phyloP scores from a whole-genome alignment of 2,329 filamentous ascomycete genomes.

The Phaeophleospora eucalypticola region DNA sequence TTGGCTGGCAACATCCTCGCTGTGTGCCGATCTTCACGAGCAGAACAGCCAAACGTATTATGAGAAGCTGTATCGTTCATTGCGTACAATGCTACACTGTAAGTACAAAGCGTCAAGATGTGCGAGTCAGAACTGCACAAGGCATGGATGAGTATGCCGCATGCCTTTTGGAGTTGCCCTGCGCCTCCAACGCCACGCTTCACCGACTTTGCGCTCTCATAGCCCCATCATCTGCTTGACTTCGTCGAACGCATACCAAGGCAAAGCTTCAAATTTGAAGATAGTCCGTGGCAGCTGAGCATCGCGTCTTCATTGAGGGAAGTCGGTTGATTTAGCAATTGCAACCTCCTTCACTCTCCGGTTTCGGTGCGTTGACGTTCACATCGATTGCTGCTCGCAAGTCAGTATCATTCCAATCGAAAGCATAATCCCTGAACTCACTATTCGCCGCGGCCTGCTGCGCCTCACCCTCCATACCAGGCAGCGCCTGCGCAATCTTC shows the following conservation, averaged over 20 bases:
- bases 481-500: slow-evolving; percentile 94
- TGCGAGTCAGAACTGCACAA: background rate
- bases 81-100: background rate
- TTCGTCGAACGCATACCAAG: background rate
- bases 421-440: slow-evolving; percentile 51
- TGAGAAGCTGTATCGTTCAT: background rate
- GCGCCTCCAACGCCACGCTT: slow-evolving; percentile 11
- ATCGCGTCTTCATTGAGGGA: background rate
- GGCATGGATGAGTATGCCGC: background rate
- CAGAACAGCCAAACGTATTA: background rate
- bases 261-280: background rate
- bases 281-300: background rate
- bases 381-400: slow-evolving; percentile 33
- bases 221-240: background rate
- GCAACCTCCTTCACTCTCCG: slow-evolving; percentile 36
- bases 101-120: background rate
- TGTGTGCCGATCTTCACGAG: too few relatives aligned
- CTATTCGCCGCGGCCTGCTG: slow-evolving; percentile 75
- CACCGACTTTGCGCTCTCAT: background rate
- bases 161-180: background rate
- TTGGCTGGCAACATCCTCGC: background rate
- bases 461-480: slow-evolving; percentile 92
- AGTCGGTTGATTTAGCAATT: slow-evolving; percentile 26
- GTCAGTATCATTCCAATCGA: slow-evolving; percentile 17
- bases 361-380: slow-evolving; percentile 33